phyloP scores from a whole-genome alignment of 179 eudicot genomes.

The Drosera spatulata region DNA sequence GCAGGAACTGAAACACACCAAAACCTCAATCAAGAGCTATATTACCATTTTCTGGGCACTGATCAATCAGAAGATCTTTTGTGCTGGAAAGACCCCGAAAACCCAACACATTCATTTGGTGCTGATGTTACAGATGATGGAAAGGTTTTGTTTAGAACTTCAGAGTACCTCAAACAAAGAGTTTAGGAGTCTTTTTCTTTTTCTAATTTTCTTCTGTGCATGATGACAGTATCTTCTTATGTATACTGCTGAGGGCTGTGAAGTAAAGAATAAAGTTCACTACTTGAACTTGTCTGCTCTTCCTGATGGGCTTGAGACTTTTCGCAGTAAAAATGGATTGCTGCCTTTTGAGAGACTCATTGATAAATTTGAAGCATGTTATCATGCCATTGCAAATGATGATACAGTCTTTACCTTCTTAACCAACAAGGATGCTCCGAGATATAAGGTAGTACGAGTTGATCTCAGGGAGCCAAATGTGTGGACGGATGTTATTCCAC shows the following conservation, averaged over 20 bases:
- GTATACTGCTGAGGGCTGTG: conserved; percentile 48
- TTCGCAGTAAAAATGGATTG: conserved; percentile 39
- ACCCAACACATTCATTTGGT: conserved; percentile 47
- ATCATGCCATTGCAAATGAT: conserved; percentile 66
- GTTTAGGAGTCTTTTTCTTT: not conserved
- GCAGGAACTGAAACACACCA: conserved; percentile 96
- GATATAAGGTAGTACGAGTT: conserved; percentile 70
- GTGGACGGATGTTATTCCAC: conserved; percentile 71
- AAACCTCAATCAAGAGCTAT: conserved; percentile 69
- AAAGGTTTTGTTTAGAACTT: conserved; percentile 35
- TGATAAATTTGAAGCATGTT: conserved; percentile 77
- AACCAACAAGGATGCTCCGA: conserved; percentile 88
- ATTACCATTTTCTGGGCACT: conserved; percentile 89
- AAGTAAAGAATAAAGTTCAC: conserved; percentile 72
- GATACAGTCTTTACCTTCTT: conserved; percentile 67
- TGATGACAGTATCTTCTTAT: conserved; percentile 32
- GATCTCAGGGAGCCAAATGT: conserved; percentile 61
- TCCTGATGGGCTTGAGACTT: conserved; percentile 59
- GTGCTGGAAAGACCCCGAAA: conserved; percentile 91
- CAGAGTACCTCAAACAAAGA: too few relatives aligned
- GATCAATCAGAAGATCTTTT: conserved; percentile 91
- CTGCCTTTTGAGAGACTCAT: conserved; percentile 82
- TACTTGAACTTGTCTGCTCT: conserved; percentile 62
- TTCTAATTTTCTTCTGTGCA: not conserved
- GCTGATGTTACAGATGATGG: conserved; percentile 84